Base-by-base conservation (phyloP, 768 basidiomycete species). In the Termitomyces sp. region DNA sequence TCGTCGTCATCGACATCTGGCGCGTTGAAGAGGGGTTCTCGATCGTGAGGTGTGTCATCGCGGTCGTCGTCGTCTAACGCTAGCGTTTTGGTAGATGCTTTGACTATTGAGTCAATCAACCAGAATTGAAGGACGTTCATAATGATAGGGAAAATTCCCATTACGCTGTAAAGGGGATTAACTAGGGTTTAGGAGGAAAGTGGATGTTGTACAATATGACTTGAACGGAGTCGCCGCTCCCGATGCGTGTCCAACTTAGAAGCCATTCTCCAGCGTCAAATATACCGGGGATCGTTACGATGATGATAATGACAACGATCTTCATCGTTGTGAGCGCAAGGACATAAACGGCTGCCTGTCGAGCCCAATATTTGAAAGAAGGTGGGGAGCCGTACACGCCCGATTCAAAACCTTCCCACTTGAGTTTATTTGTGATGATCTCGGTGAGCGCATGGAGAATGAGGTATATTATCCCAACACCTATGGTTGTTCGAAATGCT, bases 51-150 rank as follows among this genome's bases (percentile, higher is more conserved):
- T 34, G 80, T 73, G 56, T 73, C 69, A 35, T 72, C 68, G 0
- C 72, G 65, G 56, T 77, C 73, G 0, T 77, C 73, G 0, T 77
- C 47, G 21, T 76, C 80, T 21, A 81, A 68, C 23, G 74, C 66
- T 4, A 78, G 61, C 29, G 66, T 62, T 35, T 69, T 66, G 17
- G 70, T 68, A 9, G 84, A 83, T 1, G 86, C 87, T 72, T 95
- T 95, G 67, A 95, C 90, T 52, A 95, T 94, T 0, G 90, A 89
- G 73, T 97, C 93, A 57, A 97, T 95, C 50, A 97, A 75, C 86
- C 95, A 95, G 79, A 98, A 98, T 68, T 98, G 96, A 11, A 92
- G 63, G 37, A 93, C 73, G 69, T 94, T 94, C 90, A 92, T 92
- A 42, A 86, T 73, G 62, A 90, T 89, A 0, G 94, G 95, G 73